Evolutionary conservation across 495 filamentous ascomycete species (phyloP).

Genomic region (Aspergillus egyptiacus): DNA sequence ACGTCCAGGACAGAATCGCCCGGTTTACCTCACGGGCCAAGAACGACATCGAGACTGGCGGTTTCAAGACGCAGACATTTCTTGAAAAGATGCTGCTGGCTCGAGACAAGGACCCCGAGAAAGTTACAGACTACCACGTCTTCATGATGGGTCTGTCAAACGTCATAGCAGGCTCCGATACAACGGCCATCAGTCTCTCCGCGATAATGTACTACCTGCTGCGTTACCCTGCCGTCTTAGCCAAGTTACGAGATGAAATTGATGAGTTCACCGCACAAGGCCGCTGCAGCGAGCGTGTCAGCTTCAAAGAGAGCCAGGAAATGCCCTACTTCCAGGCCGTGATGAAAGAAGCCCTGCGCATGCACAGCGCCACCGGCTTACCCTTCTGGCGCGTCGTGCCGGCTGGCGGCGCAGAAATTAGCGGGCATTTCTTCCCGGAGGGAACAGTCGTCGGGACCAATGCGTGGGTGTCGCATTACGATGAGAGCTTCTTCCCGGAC

Average conservation of each 20-base stretch:
- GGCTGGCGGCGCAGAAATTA: conserved; percentile 31
- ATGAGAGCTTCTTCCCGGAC: conserved; percentile 42
- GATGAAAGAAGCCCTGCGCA: conserved; percentile 41
- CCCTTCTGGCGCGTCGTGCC: conserved; percentile 39
- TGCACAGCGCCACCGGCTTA: conserved; percentile 37
- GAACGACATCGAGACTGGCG: conserved; percentile 15
- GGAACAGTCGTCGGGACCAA: conserved; percentile 50
- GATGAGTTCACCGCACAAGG: conserved; percentile 27
- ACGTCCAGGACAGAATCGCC: conserved; percentile 39
- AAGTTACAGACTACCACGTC: conserved; percentile 45
- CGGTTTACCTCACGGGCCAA: conserved; percentile 21
- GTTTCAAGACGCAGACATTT: conserved; percentile 45
- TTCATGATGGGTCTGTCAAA: conserved; percentile 47
- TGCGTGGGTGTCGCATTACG: conserved; percentile 47
- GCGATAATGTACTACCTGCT: conserved; percentile 47
- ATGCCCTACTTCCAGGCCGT: conserved; percentile 45
- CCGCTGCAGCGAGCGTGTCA: conserved; percentile 24
- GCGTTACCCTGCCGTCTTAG: conserved; percentile 29
- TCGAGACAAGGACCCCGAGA: conserved; percentile 51
- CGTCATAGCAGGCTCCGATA: conserved; percentile 51
- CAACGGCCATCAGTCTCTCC: conserved; percentile 46
- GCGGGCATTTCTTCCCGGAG: conserved; percentile 31
- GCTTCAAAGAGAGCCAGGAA: conserved; percentile 46
- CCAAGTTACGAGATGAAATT: conserved; percentile 42
- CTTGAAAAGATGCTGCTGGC: conserved; percentile 50